phyloP scores from a whole-genome alignment of 192 early-diverging fungal genomes.

The Coemansia sp. region DNA sequence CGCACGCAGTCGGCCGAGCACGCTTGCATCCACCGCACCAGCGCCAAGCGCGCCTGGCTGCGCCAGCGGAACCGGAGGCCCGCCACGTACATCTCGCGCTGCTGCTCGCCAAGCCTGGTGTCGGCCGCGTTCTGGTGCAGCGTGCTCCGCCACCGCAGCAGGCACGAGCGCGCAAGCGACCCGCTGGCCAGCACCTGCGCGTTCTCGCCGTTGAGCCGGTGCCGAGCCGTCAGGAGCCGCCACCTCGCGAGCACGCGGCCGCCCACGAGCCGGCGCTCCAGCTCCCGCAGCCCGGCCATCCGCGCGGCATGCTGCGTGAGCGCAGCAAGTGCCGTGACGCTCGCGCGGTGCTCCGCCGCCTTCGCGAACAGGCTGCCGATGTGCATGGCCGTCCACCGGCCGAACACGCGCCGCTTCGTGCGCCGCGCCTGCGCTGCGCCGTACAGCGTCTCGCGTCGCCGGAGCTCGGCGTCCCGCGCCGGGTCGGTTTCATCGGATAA shows the following conservation, averaged over 20 bases:
- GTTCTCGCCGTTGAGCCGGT: conserved; percentile 11
- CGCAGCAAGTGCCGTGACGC: neutral
- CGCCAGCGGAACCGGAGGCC: conserved; percentile 44
- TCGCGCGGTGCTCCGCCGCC: neutral
- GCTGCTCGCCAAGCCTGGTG: neutral
- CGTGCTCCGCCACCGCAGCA: conserved; percentile 24
- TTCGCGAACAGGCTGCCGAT: conserved; percentile 23
- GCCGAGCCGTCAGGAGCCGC: conserved; percentile 11
- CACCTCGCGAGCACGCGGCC: conserved; percentile 11
- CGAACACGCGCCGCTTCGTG: conserved; percentile 1
- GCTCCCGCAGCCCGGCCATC: conserved; percentile 14
- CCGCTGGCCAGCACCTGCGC: conserved; percentile 20
- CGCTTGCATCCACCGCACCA: conserved; percentile 26
- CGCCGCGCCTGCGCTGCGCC: neutral
- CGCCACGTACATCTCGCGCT: conserved; percentile 9
- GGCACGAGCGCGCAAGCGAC: conserved; percentile 22
- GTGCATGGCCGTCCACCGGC: conserved; percentile 14
- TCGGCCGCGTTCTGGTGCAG: neutral
- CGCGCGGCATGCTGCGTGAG: conserved; percentile 13
- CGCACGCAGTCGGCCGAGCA: conserved; percentile 18
- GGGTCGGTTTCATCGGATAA: too few species aligned
- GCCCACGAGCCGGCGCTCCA: conserved; percentile 10
- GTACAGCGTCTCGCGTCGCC: conserved; percentile 5
- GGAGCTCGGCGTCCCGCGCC: conserved; percentile 6
- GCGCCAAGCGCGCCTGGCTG: conserved; percentile 26